Percentiles rank a stretch among this genome's conserved stretches.
These are phyloP conservation scores for Miscanthus lutarioriparius DNA, from an alignment of 176 grass and related monocot genomes.

Conservation along the genomic window DNA sequence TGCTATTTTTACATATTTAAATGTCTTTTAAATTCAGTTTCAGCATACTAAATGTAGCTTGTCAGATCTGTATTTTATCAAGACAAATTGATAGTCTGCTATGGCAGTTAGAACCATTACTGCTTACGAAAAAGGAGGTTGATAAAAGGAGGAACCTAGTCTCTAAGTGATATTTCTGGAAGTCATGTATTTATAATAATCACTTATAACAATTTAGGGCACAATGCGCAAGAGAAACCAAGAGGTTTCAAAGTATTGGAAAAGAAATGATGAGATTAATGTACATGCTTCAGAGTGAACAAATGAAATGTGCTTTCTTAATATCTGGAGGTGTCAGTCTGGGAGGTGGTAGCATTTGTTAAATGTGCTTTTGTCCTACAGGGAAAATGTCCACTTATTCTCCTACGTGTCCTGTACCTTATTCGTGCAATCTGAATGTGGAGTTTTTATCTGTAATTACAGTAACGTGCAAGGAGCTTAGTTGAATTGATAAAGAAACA, in stretches of 20 bases:
- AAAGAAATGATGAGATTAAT: background rate
- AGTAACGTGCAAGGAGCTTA: background rate
- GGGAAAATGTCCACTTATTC: background rate
- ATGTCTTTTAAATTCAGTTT: background rate
- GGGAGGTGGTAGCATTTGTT: conserved; percentile 2
- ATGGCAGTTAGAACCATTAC: background rate
- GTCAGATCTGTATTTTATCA: background rate
- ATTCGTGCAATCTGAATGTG: background rate
- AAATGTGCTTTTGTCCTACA: background rate
- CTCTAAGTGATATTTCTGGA: conserved; percentile 14
- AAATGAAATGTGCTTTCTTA: background rate
- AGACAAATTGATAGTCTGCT: background rate
- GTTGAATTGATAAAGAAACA: conserved; percentile 21
- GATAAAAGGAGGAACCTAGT: conserved; percentile 1
- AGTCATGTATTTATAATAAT: background rate
- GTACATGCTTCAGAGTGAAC: background rate
- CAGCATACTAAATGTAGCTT: background rate
- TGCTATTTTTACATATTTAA: background rate
- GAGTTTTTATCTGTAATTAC: background rate
- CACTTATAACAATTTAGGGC: background rate
- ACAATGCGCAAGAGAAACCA: background rate
- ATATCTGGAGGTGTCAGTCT: background rate
- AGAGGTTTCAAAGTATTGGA: background rate
- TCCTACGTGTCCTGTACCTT: background rate
- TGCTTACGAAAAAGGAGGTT: background rate